phyloP scores from a whole-genome alignment of 768 basidiomycete genomes.

The Pulveroboletus frians region DNA sequence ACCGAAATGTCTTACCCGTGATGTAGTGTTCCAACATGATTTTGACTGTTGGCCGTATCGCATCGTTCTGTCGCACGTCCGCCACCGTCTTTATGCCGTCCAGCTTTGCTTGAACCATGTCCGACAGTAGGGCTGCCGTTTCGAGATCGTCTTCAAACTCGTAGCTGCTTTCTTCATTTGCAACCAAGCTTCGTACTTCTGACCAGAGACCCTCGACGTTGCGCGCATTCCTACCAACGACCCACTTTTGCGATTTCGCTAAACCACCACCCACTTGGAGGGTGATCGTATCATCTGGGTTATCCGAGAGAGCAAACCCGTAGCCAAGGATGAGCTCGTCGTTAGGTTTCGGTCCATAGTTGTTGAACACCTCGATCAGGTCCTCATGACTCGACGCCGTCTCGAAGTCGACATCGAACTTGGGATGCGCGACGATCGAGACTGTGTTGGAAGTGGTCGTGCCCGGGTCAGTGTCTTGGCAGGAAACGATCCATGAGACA shows the following conservation, averaged over 20 bases:
- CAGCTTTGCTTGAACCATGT: constrained; percentile 57
- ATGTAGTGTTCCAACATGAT: constrained; percentile 67
- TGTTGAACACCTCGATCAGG: constrained; percentile 60
- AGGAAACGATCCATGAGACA: constrained; percentile 73
- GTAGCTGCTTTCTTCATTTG: constrained; percentile 15
- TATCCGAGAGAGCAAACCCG: constrained; percentile 75
- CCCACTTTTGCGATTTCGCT: constrained; percentile 43
- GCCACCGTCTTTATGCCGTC: constrained; percentile 42
- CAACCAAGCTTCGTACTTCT: constrained; percentile 38
- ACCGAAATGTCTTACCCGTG: constrained; percentile 40
- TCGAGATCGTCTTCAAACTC: constrained; percentile 64
- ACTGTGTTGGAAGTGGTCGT: constrained; percentile 35
- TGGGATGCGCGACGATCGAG: constrained; percentile 54
- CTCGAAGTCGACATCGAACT: constrained; percentile 21
- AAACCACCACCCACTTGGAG: constrained; percentile 68
- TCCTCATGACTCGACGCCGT: constrained; percentile 29
- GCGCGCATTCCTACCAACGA: constrained; percentile 52
- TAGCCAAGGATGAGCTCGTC: constrained; percentile 88
- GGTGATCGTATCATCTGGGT: constrained; percentile 83
- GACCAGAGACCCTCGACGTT: constrained; percentile 60
- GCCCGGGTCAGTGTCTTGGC: constrained; percentile 21
- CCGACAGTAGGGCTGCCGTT: constrained; percentile 55
- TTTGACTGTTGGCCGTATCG: constrained; percentile 51
- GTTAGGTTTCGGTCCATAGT: constrained; percentile 90
- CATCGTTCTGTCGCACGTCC: constrained; percentile 13